Evolutionary conservation across 805 yeast species (phyloP).

Genomic region (Pichia kluyveri): DNA sequence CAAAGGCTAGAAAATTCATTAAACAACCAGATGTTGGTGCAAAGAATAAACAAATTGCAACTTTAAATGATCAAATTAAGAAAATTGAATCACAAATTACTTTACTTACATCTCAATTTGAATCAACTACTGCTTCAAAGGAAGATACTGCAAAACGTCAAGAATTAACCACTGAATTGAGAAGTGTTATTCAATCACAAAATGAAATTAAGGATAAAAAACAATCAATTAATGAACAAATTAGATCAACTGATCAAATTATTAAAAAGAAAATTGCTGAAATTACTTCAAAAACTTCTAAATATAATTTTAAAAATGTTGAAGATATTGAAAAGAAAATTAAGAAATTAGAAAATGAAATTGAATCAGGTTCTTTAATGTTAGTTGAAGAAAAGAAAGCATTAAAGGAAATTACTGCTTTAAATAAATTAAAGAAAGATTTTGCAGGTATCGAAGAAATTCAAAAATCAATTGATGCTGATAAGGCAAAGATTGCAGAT

Average conservation of each 20-base stretch:
- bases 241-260: conserved; percentile 58
- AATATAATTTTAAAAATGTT: conserved; percentile 56
- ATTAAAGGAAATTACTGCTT: conserved; percentile 75
- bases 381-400: conserved; percentile 85
- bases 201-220: conserved; percentile 26
- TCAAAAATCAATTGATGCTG: conserved; percentile 73
- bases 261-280: conserved; percentile 71
- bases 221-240: conserved; percentile 43
- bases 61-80: conserved; percentile 52
- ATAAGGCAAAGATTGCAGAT: conserved; percentile 64
- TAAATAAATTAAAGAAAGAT: conserved; percentile 75
- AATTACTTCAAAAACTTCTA: conserved; percentile 61
- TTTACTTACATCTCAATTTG: conserved; percentile 46
- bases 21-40: conserved; percentile 68
- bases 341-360: conserved; percentile 55
- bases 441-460: conserved; percentile 63
- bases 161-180: conserved; percentile 34
- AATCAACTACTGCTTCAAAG: conserved; percentile 42
- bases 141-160: conserved; percentile 45
- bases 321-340: conserved; percentile 65
- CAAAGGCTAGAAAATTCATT: conserved; percentile 40
- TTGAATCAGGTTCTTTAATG: conserved; percentile 71
- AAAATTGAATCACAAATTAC: conserved; percentile 47
- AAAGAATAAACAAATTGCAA: conserved; percentile 49
- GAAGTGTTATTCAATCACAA: conserved; percentile 33